Evolutionary conservation across 2,329 filamentous ascomycete species (phyloP).

Genomic region (Aspergillus fischeri): DNA sequence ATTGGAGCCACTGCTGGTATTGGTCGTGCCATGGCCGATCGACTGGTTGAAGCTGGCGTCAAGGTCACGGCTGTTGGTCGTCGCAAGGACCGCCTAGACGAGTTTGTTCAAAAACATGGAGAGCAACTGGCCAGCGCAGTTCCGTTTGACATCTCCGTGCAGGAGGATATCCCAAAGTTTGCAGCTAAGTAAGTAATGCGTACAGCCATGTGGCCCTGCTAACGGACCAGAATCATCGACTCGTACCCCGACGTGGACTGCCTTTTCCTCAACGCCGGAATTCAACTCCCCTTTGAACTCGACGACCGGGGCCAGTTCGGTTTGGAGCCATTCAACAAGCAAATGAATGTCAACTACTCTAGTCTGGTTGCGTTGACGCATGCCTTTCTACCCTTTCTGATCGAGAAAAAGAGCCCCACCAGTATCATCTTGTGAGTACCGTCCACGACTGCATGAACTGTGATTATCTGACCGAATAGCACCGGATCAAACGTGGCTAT

Average conservation of each 20-base stretch:
- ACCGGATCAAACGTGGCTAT: slow-evolving; percentile 45
- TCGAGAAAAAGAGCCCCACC: slow-evolving; percentile 21
- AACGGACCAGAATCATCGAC: not conserved
- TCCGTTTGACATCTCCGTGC: slow-evolving; percentile 47
- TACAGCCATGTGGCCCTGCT: not conserved
- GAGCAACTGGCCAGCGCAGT: slow-evolving; percentile 38
- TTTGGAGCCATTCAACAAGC: slow-evolving; percentile 37
- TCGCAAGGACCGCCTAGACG: slow-evolving; percentile 49
- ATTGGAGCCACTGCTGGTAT: slow-evolving; percentile 55
- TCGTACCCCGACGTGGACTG: slow-evolving; percentile 51
- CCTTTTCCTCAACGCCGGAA: slow-evolving; percentile 55
- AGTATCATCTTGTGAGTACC: slow-evolving; percentile 31
- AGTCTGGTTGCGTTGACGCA: slow-evolving; percentile 44
- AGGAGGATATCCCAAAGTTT: slow-evolving; percentile 42
- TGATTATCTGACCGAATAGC: slow-evolving; percentile 15
- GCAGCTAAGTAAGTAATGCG: slow-evolving; percentile 9
- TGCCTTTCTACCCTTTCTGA: slow-evolving; percentile 46
- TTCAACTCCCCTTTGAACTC: slow-evolving; percentile 50
- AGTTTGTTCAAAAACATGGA: slow-evolving; percentile 45
- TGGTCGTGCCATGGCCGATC: slow-evolving; percentile 46
- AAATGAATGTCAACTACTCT: slow-evolving; percentile 49
- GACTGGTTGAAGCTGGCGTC: slow-evolving; percentile 45
- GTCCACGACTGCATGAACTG: not conserved
- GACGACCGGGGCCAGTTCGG: slow-evolving; percentile 42
- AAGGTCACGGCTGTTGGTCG: slow-evolving; percentile 56